Evolutionary conservation across 495 filamentous ascomycete species (phyloP).

Genomic region (Evansstolkia leycettana): DNA sequence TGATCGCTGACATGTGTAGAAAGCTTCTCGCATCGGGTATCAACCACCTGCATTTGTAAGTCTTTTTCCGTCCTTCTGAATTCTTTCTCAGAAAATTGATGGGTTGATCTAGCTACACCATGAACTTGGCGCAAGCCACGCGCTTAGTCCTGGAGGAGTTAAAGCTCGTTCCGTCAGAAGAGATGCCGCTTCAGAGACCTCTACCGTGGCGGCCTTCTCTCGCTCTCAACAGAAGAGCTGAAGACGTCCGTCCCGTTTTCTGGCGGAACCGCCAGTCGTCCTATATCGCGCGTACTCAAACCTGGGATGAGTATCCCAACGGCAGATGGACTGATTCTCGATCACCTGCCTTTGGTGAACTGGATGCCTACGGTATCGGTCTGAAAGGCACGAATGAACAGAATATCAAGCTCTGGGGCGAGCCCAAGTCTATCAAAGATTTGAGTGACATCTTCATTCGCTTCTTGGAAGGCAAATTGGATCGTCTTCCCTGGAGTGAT

Average conservation of each 20-base stretch:
- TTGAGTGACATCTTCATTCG: constrained; percentile 70
- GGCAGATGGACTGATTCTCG: constrained; percentile 97
- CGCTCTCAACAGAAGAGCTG: constrained; percentile 70
- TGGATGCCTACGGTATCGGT: constrained; percentile 91
- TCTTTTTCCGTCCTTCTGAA: constrained; percentile 1
- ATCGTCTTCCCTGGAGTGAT: constrained; percentile 91
- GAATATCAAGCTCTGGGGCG: constrained; percentile 91
- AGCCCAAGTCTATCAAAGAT: constrained; percentile 67
- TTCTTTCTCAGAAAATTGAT: background rate
- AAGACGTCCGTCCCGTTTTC: constrained; percentile 98
- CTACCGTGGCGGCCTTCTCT: constrained; percentile 94
- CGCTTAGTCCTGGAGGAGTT: constrained; percentile 89
- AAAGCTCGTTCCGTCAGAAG: constrained; percentile 59
- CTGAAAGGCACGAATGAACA: constrained; percentile 95
- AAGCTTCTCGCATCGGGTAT: constrained; percentile 72
- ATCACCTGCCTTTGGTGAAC: constrained; percentile 92
- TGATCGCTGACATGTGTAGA: constrained; percentile 89
- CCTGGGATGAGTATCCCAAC: constrained; percentile 99
- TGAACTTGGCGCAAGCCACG: constrained; percentile 95
- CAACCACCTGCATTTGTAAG: constrained; percentile 80
- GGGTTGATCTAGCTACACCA: constrained; percentile 61
- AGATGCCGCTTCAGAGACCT: constrained; percentile 65
- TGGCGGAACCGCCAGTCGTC: constrained; percentile 96
- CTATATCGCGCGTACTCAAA: constrained; percentile 88
- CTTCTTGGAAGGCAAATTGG: constrained; percentile 68